These are phyloP conservation scores for Agaricus bisporus DNA, from an alignment of 768 basidiomycete genomes.

Conservation along the genomic window DNA sequence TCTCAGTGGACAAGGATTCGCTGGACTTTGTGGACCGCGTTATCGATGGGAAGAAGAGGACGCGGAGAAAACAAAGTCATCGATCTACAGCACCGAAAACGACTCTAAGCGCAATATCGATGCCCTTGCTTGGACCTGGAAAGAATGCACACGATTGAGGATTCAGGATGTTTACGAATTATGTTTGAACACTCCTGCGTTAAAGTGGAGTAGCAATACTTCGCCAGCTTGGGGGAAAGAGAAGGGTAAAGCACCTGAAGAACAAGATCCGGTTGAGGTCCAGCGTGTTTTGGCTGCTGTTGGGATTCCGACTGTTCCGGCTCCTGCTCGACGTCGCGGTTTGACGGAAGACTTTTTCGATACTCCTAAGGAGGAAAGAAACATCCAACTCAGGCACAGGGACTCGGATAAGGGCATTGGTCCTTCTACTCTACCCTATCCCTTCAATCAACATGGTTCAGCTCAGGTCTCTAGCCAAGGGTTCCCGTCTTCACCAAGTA, in stretches of 20 bases:
- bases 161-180: slow-evolving; percentile 80
- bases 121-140: slow-evolving; percentile 76
- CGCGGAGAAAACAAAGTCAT: slow-evolving; percentile 15
- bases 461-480: slow-evolving; percentile 49
- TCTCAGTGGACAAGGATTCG: slow-evolving; percentile 69
- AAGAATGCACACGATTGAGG: slow-evolving; percentile 59
- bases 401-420: slow-evolving; percentile 9
- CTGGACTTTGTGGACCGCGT: slow-evolving; percentile 79
- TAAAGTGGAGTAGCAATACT: slow-evolving; percentile 12
- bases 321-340: slow-evolving; percentile 51
- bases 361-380: slow-evolving; percentile 30
- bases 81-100: slow-evolving; percentile 11
- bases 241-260: slow-evolving; percentile 20
- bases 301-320: slow-evolving; percentile 43
- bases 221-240: slow-evolving; percentile 14
- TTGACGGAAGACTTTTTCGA: slow-evolving; percentile 64
- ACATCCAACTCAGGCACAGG: slow-evolving; percentile 6
- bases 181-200: slow-evolving; percentile 42
- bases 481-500: slow-evolving; percentile 60
- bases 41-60: slow-evolving; percentile 79
- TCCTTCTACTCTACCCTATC: slow-evolving; percentile 53
- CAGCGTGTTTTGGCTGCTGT: slow-evolving; percentile 55
- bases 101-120: slow-evolving; percentile 26
- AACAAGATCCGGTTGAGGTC: slow-evolving; percentile 20
- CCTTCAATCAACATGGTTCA: slow-evolving; percentile 57